Evolutionary conservation across 2,329 filamentous ascomycete species (phyloP), one percentile per base, ranked within the genome.

Genomic region (Penicillium hordei): DNA sequence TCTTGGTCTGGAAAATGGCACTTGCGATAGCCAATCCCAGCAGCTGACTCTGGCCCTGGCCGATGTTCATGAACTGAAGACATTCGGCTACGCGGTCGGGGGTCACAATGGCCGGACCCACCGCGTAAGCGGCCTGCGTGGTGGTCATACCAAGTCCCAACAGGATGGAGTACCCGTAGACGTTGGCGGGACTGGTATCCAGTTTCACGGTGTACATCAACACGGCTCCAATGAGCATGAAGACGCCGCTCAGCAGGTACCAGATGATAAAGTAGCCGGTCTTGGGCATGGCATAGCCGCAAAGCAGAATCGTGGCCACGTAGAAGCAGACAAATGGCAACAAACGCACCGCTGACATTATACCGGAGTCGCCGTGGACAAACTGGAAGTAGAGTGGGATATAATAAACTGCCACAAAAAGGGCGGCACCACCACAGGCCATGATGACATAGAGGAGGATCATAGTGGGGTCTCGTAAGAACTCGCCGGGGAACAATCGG

Each of bases 11-110:
- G 49, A 65, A 61, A 25, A 60, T 42, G 9, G 56, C 52, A 21
- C 57, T 57, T n/a, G 57, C 60, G 8, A 59, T 58, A 17, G 55
- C 53, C 19, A 66, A 55, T 23, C 51, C 59, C 15, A 61, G 19
- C 21, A 57, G 52, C 27, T 56, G 52, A 25, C 57, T 55, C 15
- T 53, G 43, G 8, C 58, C 39, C 31, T 62, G 52, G n/a, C 54
- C 52, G 19, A 60, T 48, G 25, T 57, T 55, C 45, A 58, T 60
- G 38, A 56, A 57, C 2, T 57, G 25, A 21, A 62, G 48, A 1
- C 25, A 50, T 13, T 48, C 52, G 2, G 57, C 34, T 6, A 56
- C 43, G 1, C 43, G 43, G 10, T 45, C 43, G 12, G 43, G 43
- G 12, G 27, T 15, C n/a, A 45, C 43, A 31, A 45, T 31, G n/a